Conservation (phyloP, 2,329 filamentous ascomycete species). For the Ophiostoma himal-ulmi region DNA sequence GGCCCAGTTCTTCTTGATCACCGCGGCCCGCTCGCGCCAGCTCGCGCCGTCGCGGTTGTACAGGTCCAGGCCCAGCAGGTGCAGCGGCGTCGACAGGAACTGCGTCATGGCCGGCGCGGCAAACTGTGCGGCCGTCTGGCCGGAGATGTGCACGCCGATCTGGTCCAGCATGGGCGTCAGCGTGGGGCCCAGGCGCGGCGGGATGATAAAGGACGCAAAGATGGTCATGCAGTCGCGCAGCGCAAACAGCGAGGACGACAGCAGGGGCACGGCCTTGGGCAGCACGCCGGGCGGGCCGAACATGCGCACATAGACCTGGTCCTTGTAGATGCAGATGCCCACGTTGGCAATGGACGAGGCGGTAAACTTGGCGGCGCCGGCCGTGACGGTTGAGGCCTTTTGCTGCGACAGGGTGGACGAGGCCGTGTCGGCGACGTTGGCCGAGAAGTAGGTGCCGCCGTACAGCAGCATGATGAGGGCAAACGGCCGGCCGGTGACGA, state of each 20-base stretch:
- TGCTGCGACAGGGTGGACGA: conserved; percentile 53
- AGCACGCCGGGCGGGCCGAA: conserved; percentile 59
- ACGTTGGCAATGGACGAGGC: conserved; percentile 79
- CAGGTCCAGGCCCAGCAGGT: conserved; percentile 76
- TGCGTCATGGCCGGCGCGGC: conserved; percentile 73
- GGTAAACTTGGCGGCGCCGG: conserved; percentile 73
- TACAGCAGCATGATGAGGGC: conserved; percentile 70
- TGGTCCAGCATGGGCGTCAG: conserved; percentile 48
- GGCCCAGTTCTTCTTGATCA: conserved; percentile 69
- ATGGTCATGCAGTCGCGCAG: conserved; percentile 81
- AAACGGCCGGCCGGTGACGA: conserved; percentile 61
- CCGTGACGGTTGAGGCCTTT: conserved; percentile 58
- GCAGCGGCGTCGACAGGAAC: conserved; percentile 72
- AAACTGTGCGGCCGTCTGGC: conserved; percentile 69
- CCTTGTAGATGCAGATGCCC: conserved; percentile 81
- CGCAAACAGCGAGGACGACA: conserved; percentile 74
- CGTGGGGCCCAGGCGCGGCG: conserved; percentile 66
- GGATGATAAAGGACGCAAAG: conserved; percentile 87
- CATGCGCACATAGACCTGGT: conserved; percentile 74
- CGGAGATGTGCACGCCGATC: conserved; percentile 35
- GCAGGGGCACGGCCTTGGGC: conserved; percentile 55
- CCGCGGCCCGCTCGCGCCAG: conserved; percentile 56
- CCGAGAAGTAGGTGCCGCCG: conserved; percentile 81
- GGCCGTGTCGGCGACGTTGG: conserved; percentile 79
- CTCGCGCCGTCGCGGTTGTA: conserved; percentile 61